Evolutionary conservation across 1,284 basidiomycete species (phyloP).

Genomic region (Gymnopus androsaceus): DNA sequence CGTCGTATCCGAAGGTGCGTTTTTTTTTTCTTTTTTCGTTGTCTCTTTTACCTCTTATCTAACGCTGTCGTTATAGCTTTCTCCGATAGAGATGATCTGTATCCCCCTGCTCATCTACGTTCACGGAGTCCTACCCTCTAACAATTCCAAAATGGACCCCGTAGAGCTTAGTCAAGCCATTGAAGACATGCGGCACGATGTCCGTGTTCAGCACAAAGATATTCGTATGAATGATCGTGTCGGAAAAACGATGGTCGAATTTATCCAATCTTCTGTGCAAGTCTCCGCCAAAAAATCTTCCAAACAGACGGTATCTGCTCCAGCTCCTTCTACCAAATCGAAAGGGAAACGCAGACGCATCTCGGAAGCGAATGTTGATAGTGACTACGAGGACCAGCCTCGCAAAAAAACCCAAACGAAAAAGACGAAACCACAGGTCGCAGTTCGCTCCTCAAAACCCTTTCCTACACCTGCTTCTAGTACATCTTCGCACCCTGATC

Average conservation of each 20-base stretch:
- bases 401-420: background rate
- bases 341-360: slow-evolving; percentile 9
- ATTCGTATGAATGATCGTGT: slow-evolving; percentile 56
- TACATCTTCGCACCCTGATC: background rate
- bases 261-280: slow-evolving; percentile 31
- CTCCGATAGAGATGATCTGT: slow-evolving; percentile 65
- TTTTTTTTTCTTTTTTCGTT: background rate
- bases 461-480: too few species aligned
- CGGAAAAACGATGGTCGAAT: slow-evolving; percentile 49
- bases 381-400: slow-evolving; percentile 3
- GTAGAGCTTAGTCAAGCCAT: slow-evolving; percentile 47
- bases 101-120: slow-evolving; percentile 52
- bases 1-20: slow-evolving; percentile 22
- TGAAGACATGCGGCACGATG: slow-evolving; percentile 47
- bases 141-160: slow-evolving; percentile 28
- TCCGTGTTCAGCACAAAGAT: slow-evolving; percentile 51
- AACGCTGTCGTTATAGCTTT: slow-evolving; percentile 33
- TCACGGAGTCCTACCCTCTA: slow-evolving; percentile 31
- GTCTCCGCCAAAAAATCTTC: background rate
- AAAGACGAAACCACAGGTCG: background rate
- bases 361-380: background rate
- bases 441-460: slow-evolving; percentile 6
- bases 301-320: background rate
- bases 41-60: too few species aligned
- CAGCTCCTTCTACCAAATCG: background rate